Evolutionary conservation across 495 filamentous ascomycete species (phyloP).

Genomic region (Lineolata rhizophorae): DNA sequence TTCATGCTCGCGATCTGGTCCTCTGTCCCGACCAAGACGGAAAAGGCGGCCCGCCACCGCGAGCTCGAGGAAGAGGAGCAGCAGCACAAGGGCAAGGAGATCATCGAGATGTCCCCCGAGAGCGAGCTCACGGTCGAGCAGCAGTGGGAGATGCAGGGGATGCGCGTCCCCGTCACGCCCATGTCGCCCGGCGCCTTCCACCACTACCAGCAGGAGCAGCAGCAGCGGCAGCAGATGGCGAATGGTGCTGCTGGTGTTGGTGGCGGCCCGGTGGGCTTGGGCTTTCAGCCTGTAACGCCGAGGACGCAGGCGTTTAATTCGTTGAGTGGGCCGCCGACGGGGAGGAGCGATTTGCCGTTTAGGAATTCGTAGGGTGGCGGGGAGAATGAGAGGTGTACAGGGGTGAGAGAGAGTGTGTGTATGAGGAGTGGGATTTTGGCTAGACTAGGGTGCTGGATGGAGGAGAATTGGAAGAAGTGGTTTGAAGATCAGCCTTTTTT

Average conservation of each 20-base stretch:
- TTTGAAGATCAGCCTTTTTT: no score
- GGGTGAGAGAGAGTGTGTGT: no score
- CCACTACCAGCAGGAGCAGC: no score
- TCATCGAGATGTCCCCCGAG: conserved; percentile 12
- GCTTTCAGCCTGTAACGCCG: conserved; percentile 16
- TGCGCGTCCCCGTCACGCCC: conserved; percentile 16
- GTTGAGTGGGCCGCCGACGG: conserved; percentile 8
- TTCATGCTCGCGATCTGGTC: conserved; percentile 14
- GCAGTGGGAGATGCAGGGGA: conserved; percentile 18
- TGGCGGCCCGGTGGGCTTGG: background rate
- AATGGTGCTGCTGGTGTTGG: conserved; percentile 1
- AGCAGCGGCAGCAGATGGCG: conserved; percentile 6
- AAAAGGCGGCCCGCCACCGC: conserved; percentile 8
- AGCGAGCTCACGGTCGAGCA: conserved; percentile 15
- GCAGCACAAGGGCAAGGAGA: conserved; percentile 12
- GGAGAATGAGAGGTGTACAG: background rate
- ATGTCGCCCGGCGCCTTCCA: no score
- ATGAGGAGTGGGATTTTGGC: no score
- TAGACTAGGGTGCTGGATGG: no score
- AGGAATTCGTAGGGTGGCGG: background rate
- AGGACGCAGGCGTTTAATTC: conserved; percentile 20
- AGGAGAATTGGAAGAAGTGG: no score
- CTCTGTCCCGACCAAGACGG: conserved; percentile 13
- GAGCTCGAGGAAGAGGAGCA: conserved; percentile 7
- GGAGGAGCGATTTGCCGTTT: conserved; percentile 1